phyloP scores from a whole-genome alignment of 148 eudicot species.

The Gaultheria prostrata region DNA sequence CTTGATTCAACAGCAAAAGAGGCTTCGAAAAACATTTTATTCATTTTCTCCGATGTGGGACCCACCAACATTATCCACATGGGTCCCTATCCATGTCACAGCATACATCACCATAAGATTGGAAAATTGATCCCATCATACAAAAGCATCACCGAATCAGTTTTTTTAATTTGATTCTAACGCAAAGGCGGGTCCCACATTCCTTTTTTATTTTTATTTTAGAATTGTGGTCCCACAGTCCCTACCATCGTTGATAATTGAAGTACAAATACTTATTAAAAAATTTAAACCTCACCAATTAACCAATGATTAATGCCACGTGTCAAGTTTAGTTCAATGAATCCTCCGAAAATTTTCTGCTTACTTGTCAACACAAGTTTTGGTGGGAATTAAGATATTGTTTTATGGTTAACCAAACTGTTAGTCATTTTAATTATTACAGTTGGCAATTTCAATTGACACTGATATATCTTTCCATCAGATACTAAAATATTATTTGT shows the following conservation, averaged over 20 bases:
- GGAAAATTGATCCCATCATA: neutral
- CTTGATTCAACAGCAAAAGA: neutral
- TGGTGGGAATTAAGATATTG: neutral
- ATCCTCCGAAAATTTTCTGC: no score
- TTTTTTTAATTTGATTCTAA: slow-evolving; percentile 10
- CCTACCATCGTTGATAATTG: slow-evolving; percentile 6
- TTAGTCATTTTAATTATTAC: slow-evolving; percentile 3
- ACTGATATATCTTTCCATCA: slow-evolving; percentile 6
- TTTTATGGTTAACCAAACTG: slow-evolving; percentile 14
- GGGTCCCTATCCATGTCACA: slow-evolving; percentile 8
- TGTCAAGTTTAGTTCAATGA: neutral
- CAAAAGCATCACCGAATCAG: slow-evolving; percentile 1
- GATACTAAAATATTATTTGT: neutral
- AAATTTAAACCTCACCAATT: neutral
- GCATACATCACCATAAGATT: neutral
- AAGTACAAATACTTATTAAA: neutral
- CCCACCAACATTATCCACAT: slow-evolving; percentile 7
- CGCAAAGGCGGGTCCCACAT: neutral
- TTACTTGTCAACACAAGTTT: slow-evolving; percentile 7
- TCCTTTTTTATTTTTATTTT: no score
- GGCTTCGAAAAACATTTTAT: neutral
- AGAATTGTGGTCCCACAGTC: neutral
- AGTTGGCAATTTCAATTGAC: slow-evolving; percentile 20
- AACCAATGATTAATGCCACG: slow-evolving; percentile 13
- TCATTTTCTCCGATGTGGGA: neutral